phyloP scores from a whole-genome alignment of 495 filamentous ascomycete species.

The Neurospora cerealis region DNA sequence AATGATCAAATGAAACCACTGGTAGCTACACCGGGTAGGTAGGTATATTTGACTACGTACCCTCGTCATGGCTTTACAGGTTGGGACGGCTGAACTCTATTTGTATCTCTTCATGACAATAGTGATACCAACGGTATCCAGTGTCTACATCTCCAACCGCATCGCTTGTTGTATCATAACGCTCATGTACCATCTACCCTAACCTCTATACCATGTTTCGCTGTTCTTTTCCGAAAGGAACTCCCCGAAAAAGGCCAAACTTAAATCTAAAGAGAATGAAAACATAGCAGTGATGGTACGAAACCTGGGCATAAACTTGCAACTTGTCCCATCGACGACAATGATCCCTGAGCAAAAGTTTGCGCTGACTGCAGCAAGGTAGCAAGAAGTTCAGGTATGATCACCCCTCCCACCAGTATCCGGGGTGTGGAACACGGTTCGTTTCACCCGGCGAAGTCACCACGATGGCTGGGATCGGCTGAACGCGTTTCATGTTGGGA shows the following conservation, averaged over 20 bases:
- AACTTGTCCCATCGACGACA: background rate
- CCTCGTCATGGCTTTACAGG: background rate
- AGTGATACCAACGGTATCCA: background rate
- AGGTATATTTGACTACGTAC: background rate
- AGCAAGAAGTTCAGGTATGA: background rate
- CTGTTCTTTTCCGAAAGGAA: background rate
- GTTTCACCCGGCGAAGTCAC: background rate
- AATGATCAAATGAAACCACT: background rate
- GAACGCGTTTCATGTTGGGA: background rate
- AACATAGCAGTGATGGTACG: background rate
- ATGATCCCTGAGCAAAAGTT: background rate
- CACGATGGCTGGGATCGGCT: background rate
- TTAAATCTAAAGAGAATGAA: background rate
- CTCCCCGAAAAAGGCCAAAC: background rate
- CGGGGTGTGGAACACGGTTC: background rate
- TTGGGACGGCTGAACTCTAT: background rate
- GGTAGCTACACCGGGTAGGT: background rate
- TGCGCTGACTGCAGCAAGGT: background rate
- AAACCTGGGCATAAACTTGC: background rate
- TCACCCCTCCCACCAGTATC: background rate
- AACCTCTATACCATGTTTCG: background rate
- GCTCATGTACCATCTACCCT: background rate
- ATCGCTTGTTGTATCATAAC: background rate
- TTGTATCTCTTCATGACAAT: background rate
- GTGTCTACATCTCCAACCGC: background rate